Conservation (phyloP, 495 filamentous ascomycete species). For the Annulohypoxylon bovei region DNA sequence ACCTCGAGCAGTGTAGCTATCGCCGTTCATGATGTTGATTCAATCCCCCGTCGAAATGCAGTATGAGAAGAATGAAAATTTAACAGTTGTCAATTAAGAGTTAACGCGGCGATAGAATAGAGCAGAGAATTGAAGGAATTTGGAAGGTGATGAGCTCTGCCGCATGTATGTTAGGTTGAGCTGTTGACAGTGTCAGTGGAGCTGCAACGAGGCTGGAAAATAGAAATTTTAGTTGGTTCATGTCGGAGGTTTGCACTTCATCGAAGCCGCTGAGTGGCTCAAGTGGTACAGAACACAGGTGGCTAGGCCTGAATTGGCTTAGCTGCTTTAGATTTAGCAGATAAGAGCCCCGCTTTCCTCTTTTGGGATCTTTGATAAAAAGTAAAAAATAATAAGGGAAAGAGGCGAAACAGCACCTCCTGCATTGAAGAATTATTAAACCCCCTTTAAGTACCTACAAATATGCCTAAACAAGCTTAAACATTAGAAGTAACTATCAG, state of each 20-base stretch:
- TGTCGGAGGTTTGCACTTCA: slow-evolving; percentile 7
- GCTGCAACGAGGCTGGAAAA: slow-evolving; percentile 49
- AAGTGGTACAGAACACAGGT: slow-evolving; percentile 6
- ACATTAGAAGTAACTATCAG: neutral
- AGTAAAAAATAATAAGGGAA: neutral
- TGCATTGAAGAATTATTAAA: neutral
- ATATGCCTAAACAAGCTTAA: neutral
- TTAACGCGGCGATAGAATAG: neutral
- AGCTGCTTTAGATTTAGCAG: slow-evolving; percentile 10
- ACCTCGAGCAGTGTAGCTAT: slow-evolving; percentile 85
- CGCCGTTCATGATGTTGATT: slow-evolving; percentile 80
- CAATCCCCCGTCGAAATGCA: slow-evolving; percentile 1
- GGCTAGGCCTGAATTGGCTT: slow-evolving; percentile 15
- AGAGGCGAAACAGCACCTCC: neutral
- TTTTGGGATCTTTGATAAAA: slow-evolving; percentile 15
- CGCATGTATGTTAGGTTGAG: slow-evolving; percentile 31
- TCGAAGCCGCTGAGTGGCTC: slow-evolving; percentile 17
- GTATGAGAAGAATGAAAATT: neutral
- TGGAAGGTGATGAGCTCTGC: slow-evolving; percentile 28
- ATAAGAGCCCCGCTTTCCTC: slow-evolving; percentile 29
- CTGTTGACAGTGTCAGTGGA: slow-evolving; percentile 38
- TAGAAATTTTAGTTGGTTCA: slow-evolving; percentile 48
- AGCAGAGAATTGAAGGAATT: slow-evolving; percentile 15
- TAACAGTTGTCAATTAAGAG: neutral
- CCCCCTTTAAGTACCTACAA: neutral